Conservation (phyloP, 345 rosid genomes). For the Crucihimalaya himalaica region DNA sequence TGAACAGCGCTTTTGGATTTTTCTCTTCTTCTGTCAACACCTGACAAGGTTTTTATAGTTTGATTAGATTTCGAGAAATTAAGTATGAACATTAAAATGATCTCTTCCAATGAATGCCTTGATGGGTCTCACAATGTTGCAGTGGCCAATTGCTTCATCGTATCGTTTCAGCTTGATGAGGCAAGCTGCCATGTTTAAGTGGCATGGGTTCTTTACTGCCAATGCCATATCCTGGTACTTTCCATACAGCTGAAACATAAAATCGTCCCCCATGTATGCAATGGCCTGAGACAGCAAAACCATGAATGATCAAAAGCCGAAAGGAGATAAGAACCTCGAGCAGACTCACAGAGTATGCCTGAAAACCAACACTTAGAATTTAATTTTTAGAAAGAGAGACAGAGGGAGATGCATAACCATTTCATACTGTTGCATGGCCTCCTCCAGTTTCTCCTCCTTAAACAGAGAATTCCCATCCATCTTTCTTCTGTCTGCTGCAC, state of each 20-base stretch:
- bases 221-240: conserved; percentile 96
- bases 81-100: neutral
- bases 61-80: conserved; percentile 8
- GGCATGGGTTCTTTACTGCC: conserved; percentile 98
- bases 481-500: conserved; percentile 89
- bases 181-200: conserved; percentile 91
- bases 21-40: conserved; percentile 87
- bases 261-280: conserved; percentile 94
- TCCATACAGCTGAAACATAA: conserved; percentile 96
- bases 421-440: conserved; percentile 98
- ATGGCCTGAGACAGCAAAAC: conserved; percentile 62
- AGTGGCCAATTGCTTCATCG: conserved; percentile 87
- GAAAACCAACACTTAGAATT: neutral
- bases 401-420: conserved; percentile 60
- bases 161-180: conserved; percentile 76
- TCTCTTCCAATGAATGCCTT: conserved; percentile 1
- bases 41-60: conserved; percentile 43
- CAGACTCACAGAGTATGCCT: neutral
- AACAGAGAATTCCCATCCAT: conserved; percentile 88
- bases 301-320: conserved; percentile 19
- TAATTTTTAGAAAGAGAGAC: conserved; percentile 29
- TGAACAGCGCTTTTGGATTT: conserved; percentile 84
- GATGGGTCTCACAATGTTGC: conserved; percentile 56
- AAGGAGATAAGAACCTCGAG: neutral
- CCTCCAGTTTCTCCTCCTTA: conserved; percentile 81